Conservation (phyloP, 2,329 filamentous ascomycete species). For the Colletotrichum lupini region DNA sequence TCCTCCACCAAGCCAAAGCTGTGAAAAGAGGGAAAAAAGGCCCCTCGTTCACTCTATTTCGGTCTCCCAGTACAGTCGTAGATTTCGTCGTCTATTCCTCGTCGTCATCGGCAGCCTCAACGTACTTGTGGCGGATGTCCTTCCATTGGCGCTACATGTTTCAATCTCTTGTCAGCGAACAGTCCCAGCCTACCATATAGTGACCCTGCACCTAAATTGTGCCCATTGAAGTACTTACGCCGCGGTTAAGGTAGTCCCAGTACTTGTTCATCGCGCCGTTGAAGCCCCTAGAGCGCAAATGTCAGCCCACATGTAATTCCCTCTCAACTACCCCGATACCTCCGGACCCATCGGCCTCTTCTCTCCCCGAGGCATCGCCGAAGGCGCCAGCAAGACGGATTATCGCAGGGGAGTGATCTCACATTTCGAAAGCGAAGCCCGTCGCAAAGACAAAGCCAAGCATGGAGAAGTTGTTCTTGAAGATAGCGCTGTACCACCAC, state of each 20-base stretch:
- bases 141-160: constrained; percentile 93
- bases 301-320: constrained; percentile 7
- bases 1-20: constrained; percentile 11
- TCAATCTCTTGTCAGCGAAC: constrained; percentile 43
- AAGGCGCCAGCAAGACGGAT: background rate
- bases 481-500: constrained; percentile 71
- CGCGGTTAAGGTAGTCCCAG: constrained; percentile 92
- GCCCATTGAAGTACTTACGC: constrained; percentile 73
- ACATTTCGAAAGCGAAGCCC: constrained; percentile 96
- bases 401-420: constrained; percentile 50
- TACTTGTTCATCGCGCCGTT: constrained; percentile 84
- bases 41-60: background rate
- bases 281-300: constrained; percentile 71
- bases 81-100: constrained; percentile 62
- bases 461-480: constrained; percentile 90
- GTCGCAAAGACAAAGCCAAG: constrained; percentile 85
- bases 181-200: background rate
- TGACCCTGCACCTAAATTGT: background rate
- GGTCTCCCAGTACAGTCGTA: constrained; percentile 34
- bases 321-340: background rate
- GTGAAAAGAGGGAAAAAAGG: constrained; percentile 2
- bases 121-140: constrained; percentile 93
- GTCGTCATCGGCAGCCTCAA: constrained; percentile 73
- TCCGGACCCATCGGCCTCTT: background rate
- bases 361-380: background rate